Evolutionary conservation across 768 basidiomycete species (phyloP), one percentile per base, ranked within the genome.

Genomic region (Auricularia sp.): DNA sequence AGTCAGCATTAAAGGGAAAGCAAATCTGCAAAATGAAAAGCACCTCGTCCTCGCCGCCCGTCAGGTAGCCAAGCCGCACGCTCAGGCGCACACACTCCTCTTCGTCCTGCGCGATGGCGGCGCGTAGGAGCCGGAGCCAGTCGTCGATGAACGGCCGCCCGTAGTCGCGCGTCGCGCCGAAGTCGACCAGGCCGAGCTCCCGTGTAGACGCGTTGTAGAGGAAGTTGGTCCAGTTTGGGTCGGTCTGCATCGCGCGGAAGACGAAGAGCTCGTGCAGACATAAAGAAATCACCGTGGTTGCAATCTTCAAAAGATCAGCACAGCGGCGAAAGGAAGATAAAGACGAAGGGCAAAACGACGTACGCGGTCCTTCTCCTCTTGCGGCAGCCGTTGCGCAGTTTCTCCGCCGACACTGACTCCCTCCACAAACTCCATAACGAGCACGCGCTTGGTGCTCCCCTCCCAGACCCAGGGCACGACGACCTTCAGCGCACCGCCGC

Each of bases 171-270:
- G 93, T 93, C 10, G 97, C 97, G 36, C 97, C 97, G 70, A 98
- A 98, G 74, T 99, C 97, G 62, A 99, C 90, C 33, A 99, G 77
- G 68, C 90, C 91, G 43, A 95, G 77, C 86, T 91, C 66, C 47
- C 82, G 79, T 1, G 85, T 85, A 2, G 76, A 65, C 0, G 79
- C 69, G 73, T 94, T 89, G 87, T 91, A 98, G 29, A 99, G 78
- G 77, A 99, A 98, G 74, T 98, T 98, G 8, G 92, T 90, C 91
- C 92, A 98, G 70, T 99, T 98, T 3, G 97, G 97, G 72, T 99
- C 96, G 0, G 96, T 99, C 74, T 98, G 97, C 97, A 99, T 98
- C 53, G 88, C 74, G 36, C 90, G 79, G 77, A 97, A 96, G 66
- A 86, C 80, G 73, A 98, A 97, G 6, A 99, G 83, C 72, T 98